Evolutionary conservation across 2,329 filamentous ascomycete species (phyloP).

Genomic region (Exophiala bonariae): DNA sequence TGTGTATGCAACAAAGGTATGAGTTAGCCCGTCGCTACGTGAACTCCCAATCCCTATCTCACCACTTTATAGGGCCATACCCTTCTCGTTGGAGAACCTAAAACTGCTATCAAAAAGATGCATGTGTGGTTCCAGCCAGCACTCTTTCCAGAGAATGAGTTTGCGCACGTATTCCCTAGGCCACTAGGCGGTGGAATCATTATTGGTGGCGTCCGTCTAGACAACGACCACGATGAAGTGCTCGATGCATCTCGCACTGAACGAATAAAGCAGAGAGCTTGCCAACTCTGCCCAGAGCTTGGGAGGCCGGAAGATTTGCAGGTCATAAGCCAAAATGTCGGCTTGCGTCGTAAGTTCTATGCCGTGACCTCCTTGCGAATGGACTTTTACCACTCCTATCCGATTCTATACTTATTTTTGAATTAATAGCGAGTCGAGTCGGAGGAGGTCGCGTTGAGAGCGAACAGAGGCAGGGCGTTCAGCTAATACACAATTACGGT

Average conservation of each 20-base stretch:
- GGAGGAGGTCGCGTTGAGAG: constrained; percentile 74
- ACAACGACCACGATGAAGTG: constrained; percentile 73
- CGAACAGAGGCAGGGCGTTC: constrained; percentile 62
- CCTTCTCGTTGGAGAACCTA: constrained; percentile 68
- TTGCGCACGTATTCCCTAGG: constrained; percentile 77
- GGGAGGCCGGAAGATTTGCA: constrained; percentile 70
- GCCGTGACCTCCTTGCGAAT: no score
- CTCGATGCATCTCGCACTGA: constrained; percentile 76
- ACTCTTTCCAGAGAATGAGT: constrained; percentile 53
- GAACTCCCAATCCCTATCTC: no score
- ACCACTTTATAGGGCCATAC: constrained; percentile 62
- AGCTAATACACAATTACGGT: constrained; percentile 65
- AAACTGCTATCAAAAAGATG: constrained; percentile 53
- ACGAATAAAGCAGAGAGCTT: constrained; percentile 76
- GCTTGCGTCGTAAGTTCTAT: constrained; percentile 57
- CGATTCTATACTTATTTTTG: no score
- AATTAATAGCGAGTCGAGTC: constrained; percentile 57
- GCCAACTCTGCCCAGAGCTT: constrained; percentile 64
- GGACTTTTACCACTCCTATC: no score
- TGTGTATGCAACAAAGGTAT: constrained; percentile 66
- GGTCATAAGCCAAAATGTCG: constrained; percentile 78
- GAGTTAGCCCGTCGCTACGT: no score
- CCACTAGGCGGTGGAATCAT: constrained; percentile 75
- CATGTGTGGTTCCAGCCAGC: no score
- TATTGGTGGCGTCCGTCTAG: constrained; percentile 79